Conservation (phyloP, 1,284 basidiomycete genomes). For the Paramarasmius palmivorus region DNA sequence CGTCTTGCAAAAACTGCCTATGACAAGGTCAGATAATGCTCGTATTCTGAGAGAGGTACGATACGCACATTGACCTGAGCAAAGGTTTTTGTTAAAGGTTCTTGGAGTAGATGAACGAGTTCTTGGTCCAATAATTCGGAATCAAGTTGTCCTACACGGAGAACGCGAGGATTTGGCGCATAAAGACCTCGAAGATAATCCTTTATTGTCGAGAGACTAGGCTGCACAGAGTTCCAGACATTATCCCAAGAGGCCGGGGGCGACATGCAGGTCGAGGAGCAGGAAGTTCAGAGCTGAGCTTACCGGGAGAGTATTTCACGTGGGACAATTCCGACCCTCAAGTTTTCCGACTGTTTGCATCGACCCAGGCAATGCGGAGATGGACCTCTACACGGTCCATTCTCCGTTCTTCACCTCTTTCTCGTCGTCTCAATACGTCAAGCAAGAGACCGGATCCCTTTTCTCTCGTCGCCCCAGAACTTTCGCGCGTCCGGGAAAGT, state of each 20-base stretch:
- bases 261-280: not conserved
- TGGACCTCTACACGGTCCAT: slow-evolving; percentile 1
- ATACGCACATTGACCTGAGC: slow-evolving; percentile 64
- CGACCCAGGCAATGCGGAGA: slow-evolving; percentile 1
- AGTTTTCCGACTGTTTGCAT: not conserved
- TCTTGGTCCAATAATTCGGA: slow-evolving; percentile 92
- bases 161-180: slow-evolving; percentile 46
- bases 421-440: slow-evolving; percentile 9
- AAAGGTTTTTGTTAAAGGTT: slow-evolving; percentile 82
- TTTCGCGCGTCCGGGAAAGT: slow-evolving; percentile 73
- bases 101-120: slow-evolving; percentile 79
- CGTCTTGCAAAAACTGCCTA: slow-evolving; percentile 65
- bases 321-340: not conserved
- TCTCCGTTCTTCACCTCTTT: slow-evolving; percentile 5
- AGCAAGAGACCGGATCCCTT: slow-evolving; percentile 59
- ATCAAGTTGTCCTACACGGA: slow-evolving; percentile 91
- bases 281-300: not conserved
- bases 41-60: not conserved
- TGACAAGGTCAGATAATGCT: not conserved
- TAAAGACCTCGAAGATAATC: slow-evolving; percentile 32
- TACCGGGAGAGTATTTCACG: not conserved
- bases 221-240: slow-evolving; percentile 63
- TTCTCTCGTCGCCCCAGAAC: slow-evolving; percentile 70
- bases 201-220: slow-evolving; percentile 48
- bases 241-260: slow-evolving; percentile 47